Evolutionary conservation across 305 asterid genomes (phyloP).

Genomic region (Fraxinus dipetala): DNA sequence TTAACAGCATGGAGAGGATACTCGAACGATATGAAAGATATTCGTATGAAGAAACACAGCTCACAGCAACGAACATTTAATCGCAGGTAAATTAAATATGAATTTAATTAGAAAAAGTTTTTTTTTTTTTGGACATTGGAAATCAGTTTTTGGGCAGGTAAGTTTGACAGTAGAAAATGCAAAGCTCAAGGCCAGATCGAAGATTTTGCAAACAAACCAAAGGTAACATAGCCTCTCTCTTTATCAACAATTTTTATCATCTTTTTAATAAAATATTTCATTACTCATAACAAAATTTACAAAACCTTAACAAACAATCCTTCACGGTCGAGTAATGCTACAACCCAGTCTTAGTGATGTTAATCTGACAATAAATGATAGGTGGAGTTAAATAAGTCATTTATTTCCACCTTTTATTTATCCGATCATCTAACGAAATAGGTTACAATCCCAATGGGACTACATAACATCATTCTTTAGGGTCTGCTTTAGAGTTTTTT

Average conservation of each 20-base stretch:
- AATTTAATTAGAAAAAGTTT: background rate
- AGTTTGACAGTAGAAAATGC: slow-evolving; percentile 64
- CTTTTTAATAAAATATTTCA: too few species aligned
- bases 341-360: too few species aligned
- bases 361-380: background rate
- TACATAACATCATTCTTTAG: too few species aligned
- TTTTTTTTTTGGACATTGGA: background rate
- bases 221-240: slow-evolving; percentile 31
- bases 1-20: slow-evolving; percentile 74
- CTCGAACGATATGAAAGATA: slow-evolving; percentile 75
- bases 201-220: slow-evolving; percentile 61
- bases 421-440: too few species aligned
- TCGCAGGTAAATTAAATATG: slow-evolving; percentile 42
- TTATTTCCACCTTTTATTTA: background rate
- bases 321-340: too few species aligned
- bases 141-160: slow-evolving; percentile 36
- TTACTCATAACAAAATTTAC: background rate
- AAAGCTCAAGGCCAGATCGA: slow-evolving; percentile 78
- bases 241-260: background rate
- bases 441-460: too few species aligned
- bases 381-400: slow-evolving; percentile 2
- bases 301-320: background rate
- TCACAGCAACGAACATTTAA: slow-evolving; percentile 34
- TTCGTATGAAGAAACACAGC: slow-evolving; percentile 57
- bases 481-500: background rate